phyloP scores from a whole-genome alignment of 768 basidiomycete species.

The Exidia glandulosa region DNA sequence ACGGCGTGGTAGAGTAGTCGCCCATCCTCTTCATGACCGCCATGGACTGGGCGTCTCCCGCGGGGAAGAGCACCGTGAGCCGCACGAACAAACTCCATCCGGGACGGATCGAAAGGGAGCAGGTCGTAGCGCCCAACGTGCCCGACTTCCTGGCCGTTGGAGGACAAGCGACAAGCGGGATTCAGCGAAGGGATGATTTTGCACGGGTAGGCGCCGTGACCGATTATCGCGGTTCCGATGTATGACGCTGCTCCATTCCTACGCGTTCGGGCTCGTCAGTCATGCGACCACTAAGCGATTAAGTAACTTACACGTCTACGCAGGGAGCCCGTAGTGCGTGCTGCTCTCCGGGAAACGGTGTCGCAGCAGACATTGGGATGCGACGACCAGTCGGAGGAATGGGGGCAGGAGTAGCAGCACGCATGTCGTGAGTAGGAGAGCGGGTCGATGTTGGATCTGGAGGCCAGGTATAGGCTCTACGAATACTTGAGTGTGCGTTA shows the following conservation, averaged over 20 bases:
- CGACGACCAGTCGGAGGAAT: constrained; percentile 59
- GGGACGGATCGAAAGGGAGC: constrained; percentile 50
- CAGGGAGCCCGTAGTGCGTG: constrained; percentile 42
- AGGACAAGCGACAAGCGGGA: constrained; percentile 44
- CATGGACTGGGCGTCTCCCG: constrained; percentile 52
- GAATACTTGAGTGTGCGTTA: not conserved
- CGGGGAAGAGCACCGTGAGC: constrained; percentile 48
- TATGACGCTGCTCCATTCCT: constrained; percentile 39
- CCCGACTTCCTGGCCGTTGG: constrained; percentile 45
- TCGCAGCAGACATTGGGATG: constrained; percentile 35
- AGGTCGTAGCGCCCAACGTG: constrained; percentile 66
- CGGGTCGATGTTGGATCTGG: not conserved
- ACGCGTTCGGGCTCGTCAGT: constrained; percentile 26
- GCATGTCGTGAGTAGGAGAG: not conserved
- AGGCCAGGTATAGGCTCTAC: not conserved
- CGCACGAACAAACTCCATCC: constrained; percentile 68
- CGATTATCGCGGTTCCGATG: constrained; percentile 63
- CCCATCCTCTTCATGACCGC: constrained; percentile 65
- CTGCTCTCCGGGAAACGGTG: constrained; percentile 32
- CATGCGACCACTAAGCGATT: not conserved
- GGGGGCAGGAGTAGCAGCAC: not conserved
- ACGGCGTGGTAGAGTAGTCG: constrained; percentile 58
- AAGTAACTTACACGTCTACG: constrained; percentile 27
- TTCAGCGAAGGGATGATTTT: constrained; percentile 60
- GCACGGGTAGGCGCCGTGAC: constrained; percentile 64